A percentile compares a stretch with the other conserved stretches of the same genome.
These are phyloP conservation scores for Aspergillus bridgeri DNA, from an alignment of 495 filamentous ascomycete genomes.

Conservation along the genomic window DNA sequence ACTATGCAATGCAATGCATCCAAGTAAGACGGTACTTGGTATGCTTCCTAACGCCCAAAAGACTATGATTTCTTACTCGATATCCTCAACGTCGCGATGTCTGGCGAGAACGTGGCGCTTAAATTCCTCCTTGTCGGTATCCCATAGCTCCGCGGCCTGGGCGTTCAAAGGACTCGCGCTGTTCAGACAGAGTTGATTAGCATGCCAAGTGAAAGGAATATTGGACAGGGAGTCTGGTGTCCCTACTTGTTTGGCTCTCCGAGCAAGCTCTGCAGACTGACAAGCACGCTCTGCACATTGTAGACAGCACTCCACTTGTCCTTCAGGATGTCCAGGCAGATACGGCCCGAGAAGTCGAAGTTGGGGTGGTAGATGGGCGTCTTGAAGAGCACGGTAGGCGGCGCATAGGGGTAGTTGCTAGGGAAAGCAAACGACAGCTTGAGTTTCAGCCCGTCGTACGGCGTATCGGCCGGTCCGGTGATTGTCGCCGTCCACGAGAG, in stretches of 20 bases:
- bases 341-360: conserved; percentile 86
- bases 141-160: conserved; percentile 95
- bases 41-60: conserved; percentile 7
- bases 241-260: conserved; percentile 98
- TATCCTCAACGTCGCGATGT: conserved; percentile 59
- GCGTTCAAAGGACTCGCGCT: conserved; percentile 94
- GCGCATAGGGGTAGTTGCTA: conserved; percentile 85
- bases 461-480: conserved; percentile 84
- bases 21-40: conserved; percentile 7
- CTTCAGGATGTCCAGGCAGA: conserved; percentile 95
- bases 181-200: conserved; percentile 16
- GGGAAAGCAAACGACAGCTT: conserved; percentile 93
- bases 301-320: conserved; percentile 97
- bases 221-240: neutral
- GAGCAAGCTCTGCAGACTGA: conserved; percentile 92
- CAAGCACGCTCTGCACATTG: conserved; percentile 86
- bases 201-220: neutral
- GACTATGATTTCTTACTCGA: conserved; percentile 31
- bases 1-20: conserved; percentile 24
- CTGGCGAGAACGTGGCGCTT: conserved; percentile 68
- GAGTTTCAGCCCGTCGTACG: conserved; percentile 83
- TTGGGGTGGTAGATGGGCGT: conserved; percentile 95
- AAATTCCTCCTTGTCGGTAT: conserved; percentile 82
- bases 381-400: conserved; percentile 91
- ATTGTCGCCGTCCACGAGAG: conserved; percentile 92